Percentiles rank a stretch among this genome's conserved stretches.
phyloP scores from a whole-genome alignment of 2,329 filamentous ascomycete genomes.

The Sclerotinia subarctica region DNA sequence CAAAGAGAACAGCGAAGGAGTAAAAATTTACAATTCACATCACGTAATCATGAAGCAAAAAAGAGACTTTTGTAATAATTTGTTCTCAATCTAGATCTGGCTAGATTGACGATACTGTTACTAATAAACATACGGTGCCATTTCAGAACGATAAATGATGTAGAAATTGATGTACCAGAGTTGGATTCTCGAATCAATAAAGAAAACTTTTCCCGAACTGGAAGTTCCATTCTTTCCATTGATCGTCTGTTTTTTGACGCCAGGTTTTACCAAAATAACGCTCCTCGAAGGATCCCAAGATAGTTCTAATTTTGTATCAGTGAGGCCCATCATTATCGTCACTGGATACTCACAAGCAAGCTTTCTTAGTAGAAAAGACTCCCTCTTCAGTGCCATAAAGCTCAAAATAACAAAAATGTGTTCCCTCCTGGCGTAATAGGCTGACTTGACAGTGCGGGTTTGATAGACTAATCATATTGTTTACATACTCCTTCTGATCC shows the following conservation, averaged over 20 bases:
- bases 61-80: not conserved
- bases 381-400: not conserved
- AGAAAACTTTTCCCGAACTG: not conserved
- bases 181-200: not conserved
- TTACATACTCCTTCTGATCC: not conserved
- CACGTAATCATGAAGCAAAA: not conserved
- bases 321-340: no score
- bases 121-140: not conserved
- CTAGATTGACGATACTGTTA: not conserved
- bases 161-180: not conserved
- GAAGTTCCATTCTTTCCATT: not conserved
- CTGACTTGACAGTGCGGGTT: not conserved
- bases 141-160: not conserved
- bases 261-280: not conserved
- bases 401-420: not conserved
- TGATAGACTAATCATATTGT: not conserved
- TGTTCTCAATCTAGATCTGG: not conserved
- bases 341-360: not conserved
- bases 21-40: not conserved
- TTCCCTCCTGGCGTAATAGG: no score
- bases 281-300: not conserved
- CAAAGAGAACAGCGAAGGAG: no score
- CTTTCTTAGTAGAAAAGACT: not conserved
- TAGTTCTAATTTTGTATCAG: not conserved
- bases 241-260: not conserved